Base-by-base conservation (phyloP, 2,329 filamentous ascomycete species). In the Xylaria sp. region DNA sequence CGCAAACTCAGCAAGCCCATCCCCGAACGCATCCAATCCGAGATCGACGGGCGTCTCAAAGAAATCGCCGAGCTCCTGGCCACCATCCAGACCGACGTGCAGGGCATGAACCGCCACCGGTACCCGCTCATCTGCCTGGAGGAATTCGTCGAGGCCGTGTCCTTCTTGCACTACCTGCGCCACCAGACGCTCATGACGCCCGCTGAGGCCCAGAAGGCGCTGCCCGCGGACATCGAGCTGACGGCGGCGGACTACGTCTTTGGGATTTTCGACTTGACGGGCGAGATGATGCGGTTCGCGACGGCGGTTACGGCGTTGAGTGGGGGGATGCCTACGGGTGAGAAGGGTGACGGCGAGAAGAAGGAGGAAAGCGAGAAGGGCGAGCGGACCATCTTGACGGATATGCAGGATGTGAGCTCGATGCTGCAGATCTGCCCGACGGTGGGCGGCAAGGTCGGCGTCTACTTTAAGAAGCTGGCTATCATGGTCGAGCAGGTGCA, bases 241-340 rank as follows among this genome's bases (percentile, higher is more conserved):
- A 91, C 89, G 1, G 81, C 86, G 30, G 85, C 93, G 58, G 94
- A 99, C 74, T 97, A 96, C 72, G 76, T 96, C 59, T 87, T 94
- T 63, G 94, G 93, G 7, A 76, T 99, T 2, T 97, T 96, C 70
- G 94, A 99, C 73, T 83, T 97, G 67, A 92, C 92, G 1, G 94
- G 94, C 46, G 94, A 99, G 77, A 81, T 97, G 79, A 99, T 99
- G 94, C 84, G 92, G 35, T 97, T 97, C 75, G 92, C 91, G 0
- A 94, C 96, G 54, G 92, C 92, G 4, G 86, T 87, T 30, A 89
- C 96, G 72, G 92, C 92, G 0, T 89, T 92, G 4, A 87, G 79
- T 6, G 89, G 88, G 11, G 76, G 76, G 48, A 72, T 82, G 19
- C 61, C 66, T 73, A 66, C 73, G 80, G 63, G 79, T 78, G 35